Conservation (phyloP, 768 basidiomycete species). For the Suillus lakei region DNA sequence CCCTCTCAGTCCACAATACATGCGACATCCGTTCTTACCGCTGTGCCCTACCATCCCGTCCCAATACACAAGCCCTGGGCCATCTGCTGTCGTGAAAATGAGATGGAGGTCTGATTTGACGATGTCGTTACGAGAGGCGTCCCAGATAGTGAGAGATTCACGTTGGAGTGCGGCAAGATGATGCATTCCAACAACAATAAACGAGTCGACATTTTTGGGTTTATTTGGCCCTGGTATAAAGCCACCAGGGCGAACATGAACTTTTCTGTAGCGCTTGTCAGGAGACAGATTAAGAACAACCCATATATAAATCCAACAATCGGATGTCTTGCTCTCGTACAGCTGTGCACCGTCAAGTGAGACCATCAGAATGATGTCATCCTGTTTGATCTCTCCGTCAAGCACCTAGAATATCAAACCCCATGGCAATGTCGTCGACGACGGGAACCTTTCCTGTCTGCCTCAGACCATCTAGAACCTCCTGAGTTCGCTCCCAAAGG, state of each 20-base stretch:
- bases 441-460: slow-evolving; percentile 14
- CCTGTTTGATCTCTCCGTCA: slow-evolving; percentile 18
- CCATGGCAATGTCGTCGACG: slow-evolving; percentile 37
- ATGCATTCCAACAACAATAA: slow-evolving; percentile 37
- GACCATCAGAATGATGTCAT: slow-evolving; percentile 42
- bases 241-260: slow-evolving; percentile 33
- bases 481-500: slow-evolving; percentile 14
- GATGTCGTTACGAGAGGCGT: slow-evolving; percentile 23
- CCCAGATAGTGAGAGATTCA: slow-evolving; percentile 38
- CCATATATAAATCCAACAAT: slow-evolving; percentile 45
- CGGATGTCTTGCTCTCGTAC: slow-evolving; percentile 45
- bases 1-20: slow-evolving; percentile 33
- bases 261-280: slow-evolving; percentile 34
- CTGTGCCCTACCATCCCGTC: slow-evolving; percentile 39
- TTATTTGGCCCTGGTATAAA: slow-evolving; percentile 41
- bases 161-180: slow-evolving; percentile 37
- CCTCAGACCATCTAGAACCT: slow-evolving; percentile 26
- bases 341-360: slow-evolving; percentile 50
- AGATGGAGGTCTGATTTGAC: slow-evolving; percentile 25
- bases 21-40: slow-evolving; percentile 37
- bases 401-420: slow-evolving; percentile 34
- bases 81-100: slow-evolving; percentile 30
- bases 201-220: slow-evolving; percentile 37
- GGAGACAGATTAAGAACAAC: slow-evolving; percentile 34
- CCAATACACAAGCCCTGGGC: slow-evolving; percentile 26